Evolutionary conservation across 169 alveolate species (phyloP).

Genomic region (Babesia ovata): DNA sequence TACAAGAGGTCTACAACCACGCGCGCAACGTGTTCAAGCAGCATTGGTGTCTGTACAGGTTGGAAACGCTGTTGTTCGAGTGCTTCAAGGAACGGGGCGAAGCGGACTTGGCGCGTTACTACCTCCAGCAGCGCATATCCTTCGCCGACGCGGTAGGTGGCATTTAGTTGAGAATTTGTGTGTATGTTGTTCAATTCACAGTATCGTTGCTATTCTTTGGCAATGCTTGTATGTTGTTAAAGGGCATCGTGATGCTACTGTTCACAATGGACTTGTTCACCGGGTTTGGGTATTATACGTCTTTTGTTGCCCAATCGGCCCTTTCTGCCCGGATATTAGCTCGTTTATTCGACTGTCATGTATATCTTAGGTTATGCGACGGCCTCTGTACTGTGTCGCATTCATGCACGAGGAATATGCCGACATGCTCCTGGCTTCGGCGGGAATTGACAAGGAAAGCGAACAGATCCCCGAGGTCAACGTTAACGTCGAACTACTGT

Average conservation of each 20-base stretch:
- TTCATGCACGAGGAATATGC: constrained; percentile 85
- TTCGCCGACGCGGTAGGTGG: constrained; percentile 47
- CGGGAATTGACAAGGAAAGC: constrained; percentile 58
- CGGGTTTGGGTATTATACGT: too few species aligned
- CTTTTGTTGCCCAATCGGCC: too few species aligned
- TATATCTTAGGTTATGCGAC: constrained; percentile 25
- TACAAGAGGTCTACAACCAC: constrained; percentile 59
- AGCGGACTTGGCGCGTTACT: constrained; percentile 22
- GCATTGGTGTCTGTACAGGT: constrained; percentile 75
- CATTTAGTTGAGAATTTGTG: background rate
- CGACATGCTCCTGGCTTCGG: constrained; percentile 68
- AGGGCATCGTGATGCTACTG: background rate
- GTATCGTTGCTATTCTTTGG: background rate
- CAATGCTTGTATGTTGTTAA: background rate
- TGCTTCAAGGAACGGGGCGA: constrained; percentile 51
- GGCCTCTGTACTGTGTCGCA: constrained; percentile 83
- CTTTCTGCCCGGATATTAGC: too few species aligned
- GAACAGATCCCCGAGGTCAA: background rate
- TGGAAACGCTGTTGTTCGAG: constrained; percentile 64
- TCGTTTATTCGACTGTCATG: background rate
- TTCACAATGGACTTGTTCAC: background rate
- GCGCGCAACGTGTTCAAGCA: constrained; percentile 78
- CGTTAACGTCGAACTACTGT: constrained; percentile 48
- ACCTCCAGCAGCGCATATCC: constrained; percentile 30
- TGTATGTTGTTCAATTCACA: background rate